Base-by-base conservation (phyloP, 345 rosid genomes). In the Rhodamnia argentea region DNA sequence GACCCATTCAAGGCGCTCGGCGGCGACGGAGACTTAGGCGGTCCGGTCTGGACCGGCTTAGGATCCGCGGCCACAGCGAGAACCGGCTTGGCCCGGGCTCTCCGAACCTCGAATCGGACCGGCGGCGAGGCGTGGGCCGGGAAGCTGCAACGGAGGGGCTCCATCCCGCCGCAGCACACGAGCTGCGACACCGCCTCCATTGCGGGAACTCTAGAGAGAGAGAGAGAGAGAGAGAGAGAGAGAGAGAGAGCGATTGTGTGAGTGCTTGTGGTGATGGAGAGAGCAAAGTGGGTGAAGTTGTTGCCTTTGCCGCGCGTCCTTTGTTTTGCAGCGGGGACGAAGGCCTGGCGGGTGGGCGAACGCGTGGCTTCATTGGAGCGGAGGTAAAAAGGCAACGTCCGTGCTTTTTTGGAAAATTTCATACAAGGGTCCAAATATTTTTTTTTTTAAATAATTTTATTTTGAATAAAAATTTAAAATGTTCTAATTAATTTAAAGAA, bases 11-110 rank as follows among this genome's bases (percentile, higher is more conserved):
- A 94, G 82, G 92, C 93, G n/a, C 84, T 24, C 56, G 56, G 84
- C 85, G 83, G 82, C 26, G 88, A 83, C 24, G 90, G 81, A 6
- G 96, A 84, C 86, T 87, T 87, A 16, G 89, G 75, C n/a, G 91
- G 88, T 13, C 86, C 87, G 22, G 92, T 88, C 83, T 86, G 92
- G 8, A 92, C 59, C 37, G 98, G 95, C 87, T 94, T 96, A 26
- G 98, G 94, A 37, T 96, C 96, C 70, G 97, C 89, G 23, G 98
- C 95, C 60, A 96, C 92, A 54, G 98, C 96, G 57, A 50, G 86
- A 55, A 84, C 83, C 20, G 83, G 88, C 37, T 12, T 70, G 29
- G 83, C 16, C 56, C 83, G 64, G 8, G 22, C 6, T n/a, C 86
- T 76, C 14, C 86, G 83, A 75, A 44, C 58, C 40, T 52, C 26